phyloP scores from a whole-genome alignment of 495 filamentous ascomycete genomes.

The Penicillium bovifimosum region DNA sequence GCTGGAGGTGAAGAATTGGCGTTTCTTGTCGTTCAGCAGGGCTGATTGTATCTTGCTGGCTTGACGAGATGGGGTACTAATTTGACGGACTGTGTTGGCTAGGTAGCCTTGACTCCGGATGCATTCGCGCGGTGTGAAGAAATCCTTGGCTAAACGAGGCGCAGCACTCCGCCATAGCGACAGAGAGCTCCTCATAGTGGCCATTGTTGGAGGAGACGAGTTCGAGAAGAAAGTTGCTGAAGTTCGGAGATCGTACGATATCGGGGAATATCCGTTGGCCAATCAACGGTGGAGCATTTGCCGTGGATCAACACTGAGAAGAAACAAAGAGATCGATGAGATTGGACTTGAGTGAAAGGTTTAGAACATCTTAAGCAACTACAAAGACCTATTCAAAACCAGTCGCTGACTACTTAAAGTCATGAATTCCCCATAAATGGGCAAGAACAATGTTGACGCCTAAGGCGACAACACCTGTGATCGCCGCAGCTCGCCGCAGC shows the following conservation, averaged over 20 bases:
- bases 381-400: background rate
- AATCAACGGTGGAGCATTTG: conserved; percentile 26
- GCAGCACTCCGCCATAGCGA: conserved; percentile 34
- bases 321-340: background rate
- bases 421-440: background rate
- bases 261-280: conserved; percentile 14
- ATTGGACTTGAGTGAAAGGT: background rate
- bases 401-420: too few relatives aligned
- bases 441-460: conserved; percentile 6
- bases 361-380: background rate
- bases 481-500: conserved; percentile 8
- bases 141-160: conserved; percentile 47
- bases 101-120: conserved; percentile 35
- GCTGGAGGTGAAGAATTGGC: conserved; percentile 29
- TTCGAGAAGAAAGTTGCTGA: conserved; percentile 12
- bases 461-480: conserved; percentile 12
- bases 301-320: background rate
- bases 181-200: conserved; percentile 28
- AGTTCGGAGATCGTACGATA: conserved; percentile 18
- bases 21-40: conserved; percentile 23
- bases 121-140: conserved; percentile 62
- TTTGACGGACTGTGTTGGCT: conserved; percentile 33
- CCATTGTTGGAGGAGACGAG: conserved; percentile 29
- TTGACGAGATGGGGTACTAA: conserved; percentile 23
- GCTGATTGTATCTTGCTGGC: conserved; percentile 26